Evolutionary conservation across 139 green algal genomes (phyloP).

Genomic region (Astrephomene gubernaculifera): DNA sequence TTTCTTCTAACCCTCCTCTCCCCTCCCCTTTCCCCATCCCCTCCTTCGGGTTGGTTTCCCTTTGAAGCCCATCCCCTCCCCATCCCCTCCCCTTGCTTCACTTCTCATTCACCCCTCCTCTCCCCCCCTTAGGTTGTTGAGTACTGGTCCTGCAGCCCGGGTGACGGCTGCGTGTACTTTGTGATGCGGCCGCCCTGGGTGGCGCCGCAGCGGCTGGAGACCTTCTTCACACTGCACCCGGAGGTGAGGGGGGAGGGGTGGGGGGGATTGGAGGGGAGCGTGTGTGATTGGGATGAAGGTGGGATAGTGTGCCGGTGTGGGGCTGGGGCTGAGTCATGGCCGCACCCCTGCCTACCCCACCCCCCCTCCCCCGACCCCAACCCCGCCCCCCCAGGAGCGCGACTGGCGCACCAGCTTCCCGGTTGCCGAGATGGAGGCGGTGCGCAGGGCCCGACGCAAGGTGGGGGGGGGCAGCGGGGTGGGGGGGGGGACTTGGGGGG

Average conservation of each 20-base stretch:
- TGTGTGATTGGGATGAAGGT: background rate
- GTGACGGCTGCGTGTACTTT: constrained; percentile 61
- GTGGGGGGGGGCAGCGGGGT: background rate
- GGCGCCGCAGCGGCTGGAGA: constrained; percentile 33
- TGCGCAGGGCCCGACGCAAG: background rate
- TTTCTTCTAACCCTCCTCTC: background rate
- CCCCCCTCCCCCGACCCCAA: background rate
- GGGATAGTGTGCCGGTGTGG: too few species aligned
- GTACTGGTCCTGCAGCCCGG: constrained; percentile 59
- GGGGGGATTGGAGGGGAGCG: background rate
- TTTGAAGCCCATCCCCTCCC: background rate
- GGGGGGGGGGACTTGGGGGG: background rate
- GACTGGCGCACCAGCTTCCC: constrained; percentile 33
- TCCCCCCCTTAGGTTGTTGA: constrained; percentile 49
- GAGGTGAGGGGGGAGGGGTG: constrained; percentile 40
- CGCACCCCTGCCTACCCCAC: too few species aligned
- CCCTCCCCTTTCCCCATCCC: background rate
- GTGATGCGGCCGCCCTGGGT: constrained; percentile 66
- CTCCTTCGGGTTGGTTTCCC: background rate
- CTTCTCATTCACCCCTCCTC: background rate
- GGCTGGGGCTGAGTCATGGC: too few species aligned
- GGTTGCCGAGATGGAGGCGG: constrained; percentile 15
- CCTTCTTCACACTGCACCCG: constrained; percentile 60
- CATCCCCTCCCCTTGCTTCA: background rate
- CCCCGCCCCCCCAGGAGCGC: background rate